Evolutionary conservation across 2,329 filamentous ascomycete species (phyloP).

Genomic region (Blastomyces silverae): DNA sequence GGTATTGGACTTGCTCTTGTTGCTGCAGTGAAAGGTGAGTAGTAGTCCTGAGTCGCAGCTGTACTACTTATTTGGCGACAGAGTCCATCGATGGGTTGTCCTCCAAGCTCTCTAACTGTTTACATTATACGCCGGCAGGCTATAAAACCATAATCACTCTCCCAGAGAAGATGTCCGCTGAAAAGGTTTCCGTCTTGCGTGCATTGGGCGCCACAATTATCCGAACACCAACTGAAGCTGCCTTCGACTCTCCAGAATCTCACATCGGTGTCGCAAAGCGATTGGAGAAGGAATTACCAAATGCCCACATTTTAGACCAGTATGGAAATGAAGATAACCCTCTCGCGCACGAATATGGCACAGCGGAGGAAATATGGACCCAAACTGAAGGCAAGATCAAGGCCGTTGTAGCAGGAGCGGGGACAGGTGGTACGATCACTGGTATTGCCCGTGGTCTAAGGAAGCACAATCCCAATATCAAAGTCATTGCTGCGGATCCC

Average conservation of each 20-base stretch:
- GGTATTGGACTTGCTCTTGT: conserved; percentile 94
- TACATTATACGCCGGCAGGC: conserved; percentile 34
- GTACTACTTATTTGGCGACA: background rate
- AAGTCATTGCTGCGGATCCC: conserved; percentile 87
- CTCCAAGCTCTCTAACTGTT: background rate
- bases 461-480: conserved; percentile 79
- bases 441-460: conserved; percentile 76
- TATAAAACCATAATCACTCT: conserved; percentile 99
- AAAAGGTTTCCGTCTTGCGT: conserved; percentile 92
- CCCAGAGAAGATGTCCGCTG: conserved; percentile 98
- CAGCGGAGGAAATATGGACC: conserved; percentile 90
- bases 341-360: conserved; percentile 85
- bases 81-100: background rate
- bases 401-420: conserved; percentile 82
- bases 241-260: conserved; percentile 88
- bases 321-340: conserved; percentile 91
- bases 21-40: conserved; percentile 71
- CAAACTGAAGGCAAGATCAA: conserved; percentile 79
- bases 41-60: background rate
- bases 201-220: conserved; percentile 96
- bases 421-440: conserved; percentile 91
- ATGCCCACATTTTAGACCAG: conserved; percentile 94
- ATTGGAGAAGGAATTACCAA: conserved; percentile 90
- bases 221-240: conserved; percentile 89
- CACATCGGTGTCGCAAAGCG: conserved; percentile 92